Evolutionary conservation across 169 alveolate species (phyloP).

Genomic region (Plasmodium adleri): DNA sequence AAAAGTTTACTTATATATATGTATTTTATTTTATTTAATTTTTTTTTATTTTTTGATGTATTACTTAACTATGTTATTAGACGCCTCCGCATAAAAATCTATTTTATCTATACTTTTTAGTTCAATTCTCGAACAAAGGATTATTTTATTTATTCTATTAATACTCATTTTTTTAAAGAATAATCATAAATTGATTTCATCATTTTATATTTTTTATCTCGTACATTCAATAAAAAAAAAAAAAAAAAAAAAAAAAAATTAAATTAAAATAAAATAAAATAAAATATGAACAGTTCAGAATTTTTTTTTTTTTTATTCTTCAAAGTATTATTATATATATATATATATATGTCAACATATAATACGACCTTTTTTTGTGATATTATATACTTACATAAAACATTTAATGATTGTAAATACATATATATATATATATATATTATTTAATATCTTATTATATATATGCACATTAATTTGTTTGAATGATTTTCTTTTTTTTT

Average conservation of each 20-base stretch:
- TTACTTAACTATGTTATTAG: slow-evolving; percentile 49
- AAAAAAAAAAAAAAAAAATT: not conserved
- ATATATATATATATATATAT: no score
- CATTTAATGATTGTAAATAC: no score
- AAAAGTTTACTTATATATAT: no score
- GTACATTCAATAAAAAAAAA: no score
- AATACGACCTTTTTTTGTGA: no score
- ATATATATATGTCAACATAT: no score
- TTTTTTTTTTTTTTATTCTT: not conserved
- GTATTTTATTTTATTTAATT: not conserved
- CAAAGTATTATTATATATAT: not conserved
- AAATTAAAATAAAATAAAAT: no score
- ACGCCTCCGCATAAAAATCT: slow-evolving; percentile 35
- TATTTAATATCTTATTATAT: no score
- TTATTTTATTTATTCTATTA: slow-evolving; percentile 41
- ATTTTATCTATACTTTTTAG: slow-evolving; percentile 29
- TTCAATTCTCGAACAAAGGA: slow-evolving; percentile 43
- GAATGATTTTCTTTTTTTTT: no score
- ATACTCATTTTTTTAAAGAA: slow-evolving; percentile 44
- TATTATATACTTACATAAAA: no score
- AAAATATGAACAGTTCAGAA: not conserved
- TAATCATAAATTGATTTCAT: not conserved
- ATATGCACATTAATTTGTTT: no score
- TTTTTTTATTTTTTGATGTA: not conserved
- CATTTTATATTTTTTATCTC: not conserved